Base-by-base conservation (phyloP, 2,329 filamentous ascomycete genomes). In the Tolypocladium sp. region DNA sequence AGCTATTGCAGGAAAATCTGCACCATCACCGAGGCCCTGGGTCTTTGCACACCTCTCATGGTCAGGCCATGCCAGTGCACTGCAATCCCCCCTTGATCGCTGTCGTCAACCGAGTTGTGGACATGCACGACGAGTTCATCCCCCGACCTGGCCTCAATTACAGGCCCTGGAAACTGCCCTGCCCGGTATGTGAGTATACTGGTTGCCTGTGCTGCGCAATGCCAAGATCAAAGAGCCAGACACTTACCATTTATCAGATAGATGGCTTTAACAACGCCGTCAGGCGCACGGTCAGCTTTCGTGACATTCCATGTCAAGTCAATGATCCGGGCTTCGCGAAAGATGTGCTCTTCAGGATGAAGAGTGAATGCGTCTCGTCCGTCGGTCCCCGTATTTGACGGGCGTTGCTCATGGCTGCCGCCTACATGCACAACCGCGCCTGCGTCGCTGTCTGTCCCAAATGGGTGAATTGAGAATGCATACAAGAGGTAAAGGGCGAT, bases 41-140 rank as follows among this genome's bases (percentile, higher is more conserved):
- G 20, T 35, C 49, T 8, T 22, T 9, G 27, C 58, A 12, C 57
- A 41, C 82, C 82, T 62, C 81, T 82, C 71, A 88, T 85, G 64
- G 82, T 83, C 62, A 90, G 76, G 22, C 87, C 87, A 66, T 90
- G 87, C 74, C 86, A 90, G 66, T 90, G 87, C 17, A 90, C 75
- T 54, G 80, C 79, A 2, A 86, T 84, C 17, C 62, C 62, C 0
- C 37, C 53, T 17, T 61, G 54, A 9, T 35, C 44, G 12, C 42
- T 7, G 30, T 61, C 58, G 17, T 62, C 37, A 65, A 77, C 70
- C 10, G 63, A 63, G 65, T 79, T 79, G 56, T 70, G 67, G 6
- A 79, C 75, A 4, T 65, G 65, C 17, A 79, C 70, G 2, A 73
- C 67, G 44, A 80, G 63, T 25, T 71, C 72, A 62, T 80, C 78